These are phyloP conservation scores for Yarrowia sp. DNA, from an alignment of 805 yeast species.

Conservation along the genomic window DNA sequence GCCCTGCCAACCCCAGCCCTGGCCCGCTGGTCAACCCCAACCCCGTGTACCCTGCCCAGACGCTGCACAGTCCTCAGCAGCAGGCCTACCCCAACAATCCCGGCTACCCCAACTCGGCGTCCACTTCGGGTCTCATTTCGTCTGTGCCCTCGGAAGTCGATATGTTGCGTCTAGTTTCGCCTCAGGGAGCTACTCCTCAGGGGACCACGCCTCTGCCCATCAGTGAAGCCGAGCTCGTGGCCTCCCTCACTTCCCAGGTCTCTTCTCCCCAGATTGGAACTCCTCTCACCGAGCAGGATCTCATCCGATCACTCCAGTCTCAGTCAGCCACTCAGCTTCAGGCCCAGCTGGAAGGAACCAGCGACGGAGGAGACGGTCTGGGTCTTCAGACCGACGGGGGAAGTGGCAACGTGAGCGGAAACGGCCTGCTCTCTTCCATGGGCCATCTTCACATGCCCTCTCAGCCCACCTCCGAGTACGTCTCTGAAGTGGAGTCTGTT, in stretches of 20 bases:
- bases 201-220: slow-evolving; percentile 11
- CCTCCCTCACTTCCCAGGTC: slow-evolving; percentile 24
- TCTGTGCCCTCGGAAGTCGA: slow-evolving; percentile 13
- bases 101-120: neutral
- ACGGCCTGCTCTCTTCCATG: neutral
- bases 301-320: slow-evolving; percentile 16
- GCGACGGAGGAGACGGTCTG: neutral
- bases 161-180: slow-evolving; percentile 10
- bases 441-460: slow-evolving; percentile 12
- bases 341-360: slow-evolving; percentile 24
- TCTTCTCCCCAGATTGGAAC: slow-evolving; percentile 25
- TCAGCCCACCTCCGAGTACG: slow-evolving; percentile 30
- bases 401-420: no score
- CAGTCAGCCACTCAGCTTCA: slow-evolving; percentile 31
- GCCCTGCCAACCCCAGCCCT: slow-evolving; percentile 7
- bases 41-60: neutral
- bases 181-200: slow-evolving; percentile 21
- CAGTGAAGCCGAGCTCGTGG: slow-evolving; percentile 27
- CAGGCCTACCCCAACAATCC: neutral
- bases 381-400: neutral
- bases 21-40: neutral
- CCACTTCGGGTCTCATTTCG: neutral
- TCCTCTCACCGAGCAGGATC: slow-evolving; percentile 31
- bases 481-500: slow-evolving; percentile 23
- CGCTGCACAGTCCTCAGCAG: neutral